Evolutionary conservation across 768 basidiomycete genomes (phyloP).

Genomic region (Kwoniella dendrophila): DNA sequence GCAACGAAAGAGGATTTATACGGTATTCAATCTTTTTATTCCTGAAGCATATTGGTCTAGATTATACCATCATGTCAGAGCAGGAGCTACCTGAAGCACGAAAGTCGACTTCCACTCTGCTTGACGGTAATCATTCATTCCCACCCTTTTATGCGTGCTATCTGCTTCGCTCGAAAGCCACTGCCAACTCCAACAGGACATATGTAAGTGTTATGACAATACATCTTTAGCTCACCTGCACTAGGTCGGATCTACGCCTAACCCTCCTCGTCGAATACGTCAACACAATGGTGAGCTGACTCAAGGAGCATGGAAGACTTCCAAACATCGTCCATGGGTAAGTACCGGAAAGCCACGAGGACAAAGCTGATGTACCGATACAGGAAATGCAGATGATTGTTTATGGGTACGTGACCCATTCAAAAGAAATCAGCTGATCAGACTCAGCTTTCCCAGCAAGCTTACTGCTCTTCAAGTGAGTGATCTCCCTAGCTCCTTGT

Average conservation of each 20-base stretch:
- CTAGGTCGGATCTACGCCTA: slow-evolving; percentile 57
- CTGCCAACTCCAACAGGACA: slow-evolving; percentile 62
- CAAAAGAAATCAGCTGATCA: slow-evolving; percentile 12
- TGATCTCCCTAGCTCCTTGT: neutral
- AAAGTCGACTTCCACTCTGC: slow-evolving; percentile 40
- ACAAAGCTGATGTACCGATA: slow-evolving; percentile 11
- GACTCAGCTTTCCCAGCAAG: slow-evolving; percentile 69
- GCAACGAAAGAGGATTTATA: too few relatives aligned
- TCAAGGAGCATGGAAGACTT: slow-evolving; percentile 72
- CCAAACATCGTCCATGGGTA: slow-evolving; percentile 62
- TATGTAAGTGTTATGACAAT: slow-evolving; percentile 61
- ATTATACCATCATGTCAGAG: slow-evolving; percentile 4
- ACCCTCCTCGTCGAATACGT: slow-evolving; percentile 59
- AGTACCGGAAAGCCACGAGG: neutral
- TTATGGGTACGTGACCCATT: slow-evolving; percentile 58
- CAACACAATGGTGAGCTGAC: slow-evolving; percentile 80
- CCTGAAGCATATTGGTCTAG: too few relatives aligned
- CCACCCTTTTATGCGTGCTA: slow-evolving; percentile 78
- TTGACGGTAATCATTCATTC: slow-evolving; percentile 54
- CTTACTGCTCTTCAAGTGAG: slow-evolving; percentile 64
- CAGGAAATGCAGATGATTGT: slow-evolving; percentile 78
- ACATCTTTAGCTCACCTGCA: neutral
- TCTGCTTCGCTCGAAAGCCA: slow-evolving; percentile 69
- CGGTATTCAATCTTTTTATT: too few relatives aligned
- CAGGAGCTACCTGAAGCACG: slow-evolving; percentile 3